These are phyloP conservation scores for Hyaloscypha hepaticicola DNA, from an alignment of 495 filamentous ascomycete genomes.

Conservation along the genomic window DNA sequence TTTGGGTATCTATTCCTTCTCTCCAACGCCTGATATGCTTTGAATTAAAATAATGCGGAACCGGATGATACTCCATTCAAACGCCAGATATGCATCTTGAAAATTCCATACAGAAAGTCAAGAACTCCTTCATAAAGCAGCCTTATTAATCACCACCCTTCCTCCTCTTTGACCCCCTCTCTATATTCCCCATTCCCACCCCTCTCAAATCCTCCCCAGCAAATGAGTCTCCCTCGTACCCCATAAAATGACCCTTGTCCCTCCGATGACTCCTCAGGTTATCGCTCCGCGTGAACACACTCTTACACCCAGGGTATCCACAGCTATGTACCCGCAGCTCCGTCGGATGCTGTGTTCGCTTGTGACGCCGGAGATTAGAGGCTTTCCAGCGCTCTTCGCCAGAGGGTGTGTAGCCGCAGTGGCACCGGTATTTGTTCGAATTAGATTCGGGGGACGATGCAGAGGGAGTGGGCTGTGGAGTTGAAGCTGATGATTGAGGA, in stretches of 20 bases:
- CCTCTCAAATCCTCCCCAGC: background rate
- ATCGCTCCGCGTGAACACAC: conserved; percentile 25
- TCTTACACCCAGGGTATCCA: conserved; percentile 21
- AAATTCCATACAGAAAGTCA: too few relatives aligned
- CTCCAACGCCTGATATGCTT: background rate
- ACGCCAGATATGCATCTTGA: background rate
- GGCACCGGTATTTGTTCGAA: conserved; percentile 17
- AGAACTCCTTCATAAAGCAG: background rate
- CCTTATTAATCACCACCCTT: background rate
- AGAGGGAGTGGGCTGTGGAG: background rate
- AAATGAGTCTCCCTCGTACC: background rate
- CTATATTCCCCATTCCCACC: conserved; percentile 2
- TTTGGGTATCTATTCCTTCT: background rate
- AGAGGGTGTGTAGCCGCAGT: conserved; percentile 23
- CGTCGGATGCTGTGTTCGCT: conserved; percentile 27
- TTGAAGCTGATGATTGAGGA: background rate
- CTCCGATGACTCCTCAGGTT: conserved; percentile 31
- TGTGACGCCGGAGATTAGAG: conserved; percentile 30
- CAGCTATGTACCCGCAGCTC: conserved; percentile 18
- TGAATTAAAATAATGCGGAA: too few relatives aligned
- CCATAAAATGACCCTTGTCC: conserved; percentile 21
- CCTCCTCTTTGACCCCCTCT: conserved; percentile 3
- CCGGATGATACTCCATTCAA: too few relatives aligned
- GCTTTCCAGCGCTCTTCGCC: conserved; percentile 31
- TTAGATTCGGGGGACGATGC: background rate